Percentiles rank a stretch among this genome's conserved stretches.
phyloP scores from a whole-genome alignment of 208 protist species.

The Novymonas esmeraldas region DNA sequence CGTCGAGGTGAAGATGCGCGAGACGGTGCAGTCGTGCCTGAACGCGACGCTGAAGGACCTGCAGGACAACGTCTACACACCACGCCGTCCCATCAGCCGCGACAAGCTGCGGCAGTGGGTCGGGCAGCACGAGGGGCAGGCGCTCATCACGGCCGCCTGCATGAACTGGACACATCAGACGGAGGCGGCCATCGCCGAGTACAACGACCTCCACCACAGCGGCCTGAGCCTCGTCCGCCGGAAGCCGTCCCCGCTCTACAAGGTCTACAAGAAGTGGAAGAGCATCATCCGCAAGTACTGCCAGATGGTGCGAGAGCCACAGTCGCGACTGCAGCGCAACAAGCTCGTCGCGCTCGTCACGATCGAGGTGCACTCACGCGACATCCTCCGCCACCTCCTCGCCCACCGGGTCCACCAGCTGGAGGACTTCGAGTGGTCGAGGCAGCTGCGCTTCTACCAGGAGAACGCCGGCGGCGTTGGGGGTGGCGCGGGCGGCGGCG shows the following conservation, averaged over 20 bases:
- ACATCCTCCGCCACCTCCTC: slow-evolving; percentile 96
- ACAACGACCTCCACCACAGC: slow-evolving; percentile 78
- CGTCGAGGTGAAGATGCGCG: slow-evolving; percentile 94
- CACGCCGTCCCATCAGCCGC: slow-evolving; percentile 67
- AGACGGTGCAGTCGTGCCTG: slow-evolving; percentile 88
- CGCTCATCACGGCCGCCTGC: slow-evolving; percentile 95
- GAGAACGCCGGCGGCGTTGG: slow-evolving; percentile 33
- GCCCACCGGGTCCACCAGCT: slow-evolving; percentile 72
- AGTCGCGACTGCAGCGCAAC: slow-evolving; percentile 92
- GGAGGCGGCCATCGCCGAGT: slow-evolving; percentile 90
- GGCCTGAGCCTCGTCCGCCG: slow-evolving; percentile 84
- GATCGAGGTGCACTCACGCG: slow-evolving; percentile 98
- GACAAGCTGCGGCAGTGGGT: slow-evolving; percentile 92
- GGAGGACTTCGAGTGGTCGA: slow-evolving; percentile 97
- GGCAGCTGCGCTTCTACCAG: slow-evolving; percentile 97
- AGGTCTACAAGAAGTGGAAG: slow-evolving; percentile 95
- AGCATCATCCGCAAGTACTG: slow-evolving; percentile 95
- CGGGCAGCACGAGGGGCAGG: slow-evolving; percentile 92
- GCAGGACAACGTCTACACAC: slow-evolving; percentile 82
- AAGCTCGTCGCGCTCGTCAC: slow-evolving; percentile 97
- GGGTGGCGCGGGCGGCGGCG: not conserved
- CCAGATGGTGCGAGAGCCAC: slow-evolving; percentile 93
- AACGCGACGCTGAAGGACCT: slow-evolving; percentile 81
- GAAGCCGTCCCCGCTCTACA: slow-evolving; percentile 91
- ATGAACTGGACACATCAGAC: slow-evolving; percentile 97